Conservation (phyloP, 2,329 filamentous ascomycete genomes). For the Xylaria arbuscula region DNA sequence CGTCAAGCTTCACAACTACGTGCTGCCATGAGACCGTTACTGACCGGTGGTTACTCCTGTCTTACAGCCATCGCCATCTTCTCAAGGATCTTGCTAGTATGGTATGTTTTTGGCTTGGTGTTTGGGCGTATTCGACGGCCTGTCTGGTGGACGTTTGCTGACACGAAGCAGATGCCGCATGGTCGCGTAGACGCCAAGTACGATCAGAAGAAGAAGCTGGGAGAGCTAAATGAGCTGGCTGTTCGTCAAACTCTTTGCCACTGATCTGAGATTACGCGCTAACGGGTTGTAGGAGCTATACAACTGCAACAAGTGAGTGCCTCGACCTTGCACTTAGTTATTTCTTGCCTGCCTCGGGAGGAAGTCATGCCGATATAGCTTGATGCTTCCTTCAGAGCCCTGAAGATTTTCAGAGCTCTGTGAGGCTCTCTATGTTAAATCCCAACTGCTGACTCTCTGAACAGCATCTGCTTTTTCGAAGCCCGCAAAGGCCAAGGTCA, state of each 20-base stretch:
- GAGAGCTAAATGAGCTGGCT: constrained; percentile 55
- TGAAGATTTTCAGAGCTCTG: background rate
- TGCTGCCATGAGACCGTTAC: constrained; percentile 59
- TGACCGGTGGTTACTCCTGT: constrained; percentile 1
- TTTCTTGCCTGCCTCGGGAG: background rate
- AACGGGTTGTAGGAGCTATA: constrained; percentile 63
- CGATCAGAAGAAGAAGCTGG: constrained; percentile 88
- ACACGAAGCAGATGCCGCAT: constrained; percentile 68
- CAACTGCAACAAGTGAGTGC: constrained; percentile 81
- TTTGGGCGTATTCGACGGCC: background rate
- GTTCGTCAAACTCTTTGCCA: constrained; percentile 18
- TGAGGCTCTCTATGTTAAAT: background rate
- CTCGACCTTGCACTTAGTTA: background rate
- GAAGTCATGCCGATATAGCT: constrained; percentile 54
- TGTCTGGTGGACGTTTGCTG: constrained; percentile 10
- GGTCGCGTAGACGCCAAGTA: constrained; percentile 95
- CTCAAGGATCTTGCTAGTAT: constrained; percentile 89
- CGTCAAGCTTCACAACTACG: background rate
- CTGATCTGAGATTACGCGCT: constrained; percentile 7
- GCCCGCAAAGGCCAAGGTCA: constrained; percentile 38
- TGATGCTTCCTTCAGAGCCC: background rate
- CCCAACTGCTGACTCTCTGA: constrained; percentile 14
- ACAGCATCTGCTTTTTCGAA: constrained; percentile 67
- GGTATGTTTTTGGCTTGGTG: constrained; percentile 56
- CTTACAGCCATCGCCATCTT: constrained; percentile 84